These are phyloP conservation scores for Epichloe coenophiala DNA, from an alignment of 2,329 filamentous ascomycete genomes.

Conservation along the genomic window DNA sequence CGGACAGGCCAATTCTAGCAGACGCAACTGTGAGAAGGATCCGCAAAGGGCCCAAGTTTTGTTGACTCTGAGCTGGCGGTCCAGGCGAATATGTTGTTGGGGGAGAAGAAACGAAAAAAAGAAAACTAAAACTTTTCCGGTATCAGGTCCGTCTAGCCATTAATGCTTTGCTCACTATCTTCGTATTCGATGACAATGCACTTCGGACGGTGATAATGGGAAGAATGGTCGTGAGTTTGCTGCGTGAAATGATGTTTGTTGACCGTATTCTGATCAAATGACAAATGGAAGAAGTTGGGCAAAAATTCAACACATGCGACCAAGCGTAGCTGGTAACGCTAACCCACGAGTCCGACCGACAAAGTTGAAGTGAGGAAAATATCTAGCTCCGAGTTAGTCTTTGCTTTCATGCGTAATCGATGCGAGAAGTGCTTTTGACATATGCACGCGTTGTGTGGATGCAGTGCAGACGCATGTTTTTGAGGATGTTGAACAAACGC, in stretches of 20 bases:
- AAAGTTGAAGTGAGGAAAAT: neutral
- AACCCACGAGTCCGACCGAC: neutral
- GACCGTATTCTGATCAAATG: neutral
- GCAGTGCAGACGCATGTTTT: neutral
- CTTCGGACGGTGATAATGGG: constrained; percentile 1
- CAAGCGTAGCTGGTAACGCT: neutral
- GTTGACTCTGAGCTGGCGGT: neutral
- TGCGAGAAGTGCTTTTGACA: neutral
- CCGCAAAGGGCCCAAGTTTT: neutral
- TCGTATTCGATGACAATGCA: constrained; percentile 10
- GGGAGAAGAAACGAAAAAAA: constrained; percentile 3
- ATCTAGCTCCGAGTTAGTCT: neutral
- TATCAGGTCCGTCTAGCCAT: constrained; percentile 19
- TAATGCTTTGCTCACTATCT: constrained; percentile 13
- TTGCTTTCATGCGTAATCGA: neutral
- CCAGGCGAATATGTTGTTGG: neutral
- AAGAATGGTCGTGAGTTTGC: neutral
- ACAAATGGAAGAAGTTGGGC: neutral
- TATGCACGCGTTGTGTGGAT: neutral
- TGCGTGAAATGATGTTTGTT: neutral
- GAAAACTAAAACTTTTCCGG: constrained; percentile 9
- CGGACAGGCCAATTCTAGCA: constrained; percentile 13
- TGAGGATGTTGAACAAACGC: too few relatives aligned
- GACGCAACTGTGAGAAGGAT: constrained; percentile 2
- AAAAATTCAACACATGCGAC: neutral